Percentiles rank a stretch among this genome's conserved stretches.
Evolutionary conservation across 2,329 filamentous ascomycete species (phyloP).

Genomic region (Botrytis hyacinthi): DNA sequence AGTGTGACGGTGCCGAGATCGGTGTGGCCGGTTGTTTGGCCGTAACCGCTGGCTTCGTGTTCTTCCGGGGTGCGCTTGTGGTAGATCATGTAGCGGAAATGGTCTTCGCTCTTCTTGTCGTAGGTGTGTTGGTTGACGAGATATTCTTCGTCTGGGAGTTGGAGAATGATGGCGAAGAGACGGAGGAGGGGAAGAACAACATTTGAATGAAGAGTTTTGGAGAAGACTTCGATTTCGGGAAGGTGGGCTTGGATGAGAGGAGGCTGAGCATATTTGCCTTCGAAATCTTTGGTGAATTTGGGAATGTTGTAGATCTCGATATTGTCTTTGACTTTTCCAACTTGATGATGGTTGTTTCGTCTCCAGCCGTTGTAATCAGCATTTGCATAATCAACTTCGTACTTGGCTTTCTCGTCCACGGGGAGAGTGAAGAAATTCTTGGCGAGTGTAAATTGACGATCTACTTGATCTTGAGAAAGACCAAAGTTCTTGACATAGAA

Average conservation of each 20-base stretch:
- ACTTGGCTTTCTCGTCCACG: conserved; percentile 58
- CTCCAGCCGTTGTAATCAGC: conserved; percentile 59
- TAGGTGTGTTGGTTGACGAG: conserved; percentile 57
- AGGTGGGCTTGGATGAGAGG: conserved; percentile 49
- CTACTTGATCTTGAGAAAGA: conserved; percentile 57
- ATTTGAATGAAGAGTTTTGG: conserved; percentile 48
- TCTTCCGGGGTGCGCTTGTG: conserved; percentile 49
- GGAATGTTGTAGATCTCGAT: conserved; percentile 60
- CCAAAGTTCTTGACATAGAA: conserved; percentile 65
- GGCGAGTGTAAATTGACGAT: conserved; percentile 60
- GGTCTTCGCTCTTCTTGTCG: conserved; percentile 56
- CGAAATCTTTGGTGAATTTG: conserved; percentile 52
- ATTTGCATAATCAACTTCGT: conserved; percentile 48
- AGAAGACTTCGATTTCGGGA: conserved; percentile 55
- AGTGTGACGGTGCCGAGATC: conserved; percentile 56
- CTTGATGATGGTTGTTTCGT: conserved; percentile 42
- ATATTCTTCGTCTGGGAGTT: conserved; percentile 58
- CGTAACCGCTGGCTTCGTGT: conserved; percentile 44
- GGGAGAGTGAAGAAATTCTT: conserved; percentile 57
- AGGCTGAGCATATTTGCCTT: conserved; percentile 45
- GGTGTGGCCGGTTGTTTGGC: conserved; percentile 52
- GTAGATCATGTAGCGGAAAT: conserved; percentile 63
- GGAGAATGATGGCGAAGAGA: conserved; percentile 59
- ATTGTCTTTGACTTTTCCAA: conserved; percentile 45
- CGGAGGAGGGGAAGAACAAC: conserved; percentile 56